Percentiles rank a stretch among this genome's conserved stretches.
phyloP scores from a whole-genome alignment of 2,329 filamentous ascomycete species.

The Fusarium xyrophilum region DNA sequence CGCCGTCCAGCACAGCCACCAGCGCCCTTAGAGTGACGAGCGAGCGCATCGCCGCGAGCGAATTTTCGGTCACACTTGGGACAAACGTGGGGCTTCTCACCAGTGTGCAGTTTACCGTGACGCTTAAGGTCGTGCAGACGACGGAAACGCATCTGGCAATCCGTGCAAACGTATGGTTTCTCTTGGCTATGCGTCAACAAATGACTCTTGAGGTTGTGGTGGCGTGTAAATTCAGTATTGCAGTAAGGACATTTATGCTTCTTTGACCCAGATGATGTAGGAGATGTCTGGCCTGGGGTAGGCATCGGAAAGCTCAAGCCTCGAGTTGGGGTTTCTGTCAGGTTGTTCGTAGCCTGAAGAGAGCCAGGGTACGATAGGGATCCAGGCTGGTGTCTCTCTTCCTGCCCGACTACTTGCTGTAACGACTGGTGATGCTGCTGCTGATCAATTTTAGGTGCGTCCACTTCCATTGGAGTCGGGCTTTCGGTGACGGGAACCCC shows the following conservation, averaged over 20 bases:
- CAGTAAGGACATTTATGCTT: constrained; percentile 98
- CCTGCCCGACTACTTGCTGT: constrained; percentile 55
- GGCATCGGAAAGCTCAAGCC: constrained; percentile 66
- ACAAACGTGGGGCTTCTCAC: constrained; percentile 93
- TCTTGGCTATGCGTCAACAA: constrained; percentile 97
- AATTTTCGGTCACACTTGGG: constrained; percentile 95
- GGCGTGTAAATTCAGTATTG: constrained; percentile 93
- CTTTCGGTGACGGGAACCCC: constrained; percentile 57
- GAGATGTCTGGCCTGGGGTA: constrained; percentile 51
- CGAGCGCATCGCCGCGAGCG: constrained; percentile 91
- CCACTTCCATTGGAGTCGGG: constrained; percentile 62
- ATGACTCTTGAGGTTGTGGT: constrained; percentile 97
- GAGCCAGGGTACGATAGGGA: constrained; percentile 64
- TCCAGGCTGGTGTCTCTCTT: constrained; percentile 57
- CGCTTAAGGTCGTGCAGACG: constrained; percentile 94
- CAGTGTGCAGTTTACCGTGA: constrained; percentile 95
- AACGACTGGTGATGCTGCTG: constrained; percentile 45
- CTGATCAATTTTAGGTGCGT: constrained; percentile 43
- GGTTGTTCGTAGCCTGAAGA: constrained; percentile 51
- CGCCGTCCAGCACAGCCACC: constrained; percentile 93
- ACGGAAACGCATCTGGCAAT: constrained; percentile 91
- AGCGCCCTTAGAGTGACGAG: constrained; percentile 92
- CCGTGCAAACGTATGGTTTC: constrained; percentile 93
- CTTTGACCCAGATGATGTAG: constrained; percentile 72
- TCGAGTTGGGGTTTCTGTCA: constrained; percentile 56